Evolutionary conservation across 2,329 filamentous ascomycete species (phyloP).

Genomic region (Nemania abortiva): DNA sequence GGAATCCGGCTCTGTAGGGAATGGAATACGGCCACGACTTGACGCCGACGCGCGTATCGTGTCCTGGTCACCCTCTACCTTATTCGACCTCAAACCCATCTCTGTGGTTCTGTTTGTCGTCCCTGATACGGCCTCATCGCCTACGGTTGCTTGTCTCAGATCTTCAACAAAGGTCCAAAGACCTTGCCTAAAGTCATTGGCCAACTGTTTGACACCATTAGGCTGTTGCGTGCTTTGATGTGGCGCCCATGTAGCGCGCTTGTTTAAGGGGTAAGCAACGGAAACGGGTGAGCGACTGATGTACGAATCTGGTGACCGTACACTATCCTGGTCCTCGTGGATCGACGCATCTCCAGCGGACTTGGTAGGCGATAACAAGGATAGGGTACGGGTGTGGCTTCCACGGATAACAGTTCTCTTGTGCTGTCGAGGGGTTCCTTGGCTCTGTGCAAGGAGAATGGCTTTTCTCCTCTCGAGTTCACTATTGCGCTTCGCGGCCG

Average conservation of each 20-base stretch:
- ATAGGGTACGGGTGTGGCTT: slow-evolving; percentile 74
- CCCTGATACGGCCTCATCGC: slow-evolving; percentile 84
- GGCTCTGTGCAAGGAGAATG: slow-evolving; percentile 66
- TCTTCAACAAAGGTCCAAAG: slow-evolving; percentile 97
- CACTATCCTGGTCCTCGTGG: slow-evolving; percentile 62
- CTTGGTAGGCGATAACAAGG: slow-evolving; percentile 80
- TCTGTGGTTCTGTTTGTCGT: slow-evolving; percentile 54
- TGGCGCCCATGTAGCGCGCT: slow-evolving; percentile 72
- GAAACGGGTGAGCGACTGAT: slow-evolving; percentile 50
- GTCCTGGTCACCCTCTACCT: slow-evolving; percentile 56
- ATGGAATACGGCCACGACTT: slow-evolving; percentile 58
- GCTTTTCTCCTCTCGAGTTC: slow-evolving; percentile 82
- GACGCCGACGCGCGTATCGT: slow-evolving; percentile 60
- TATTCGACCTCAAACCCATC: slow-evolving; percentile 46
- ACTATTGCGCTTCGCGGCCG: slow-evolving; percentile 56
- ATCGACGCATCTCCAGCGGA: slow-evolving; percentile 58
- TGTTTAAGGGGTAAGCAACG: slow-evolving; percentile 58
- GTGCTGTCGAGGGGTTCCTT: slow-evolving; percentile 54
- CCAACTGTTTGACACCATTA: slow-evolving; percentile 77
- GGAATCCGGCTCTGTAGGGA: slow-evolving; percentile 56
- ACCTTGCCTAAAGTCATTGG: slow-evolving; percentile 88
- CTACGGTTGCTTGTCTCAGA: slow-evolving; percentile 92
- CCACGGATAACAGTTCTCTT: slow-evolving; percentile 77
- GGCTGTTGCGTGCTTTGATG: slow-evolving; percentile 59
- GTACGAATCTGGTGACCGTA: slow-evolving; percentile 52